phyloP scores from a whole-genome alignment of 176 grass and related monocot genomes.

The Secale cereale region DNA sequence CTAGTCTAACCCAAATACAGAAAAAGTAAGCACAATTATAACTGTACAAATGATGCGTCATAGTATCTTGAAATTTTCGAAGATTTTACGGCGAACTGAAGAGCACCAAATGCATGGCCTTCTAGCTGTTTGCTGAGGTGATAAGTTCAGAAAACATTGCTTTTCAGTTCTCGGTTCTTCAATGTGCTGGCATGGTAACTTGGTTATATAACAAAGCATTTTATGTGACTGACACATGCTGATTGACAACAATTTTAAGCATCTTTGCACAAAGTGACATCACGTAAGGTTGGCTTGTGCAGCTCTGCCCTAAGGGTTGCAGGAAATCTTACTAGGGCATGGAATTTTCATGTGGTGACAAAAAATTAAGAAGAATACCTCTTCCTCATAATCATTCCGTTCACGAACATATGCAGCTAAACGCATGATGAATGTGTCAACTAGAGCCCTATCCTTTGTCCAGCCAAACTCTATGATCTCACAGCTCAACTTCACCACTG shows the following conservation, averaged over 20 bases:
- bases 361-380: constrained; percentile 48
- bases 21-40: background rate
- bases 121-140: constrained; percentile 8
- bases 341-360: constrained; percentile 1
- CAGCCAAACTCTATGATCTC: constrained; percentile 99
- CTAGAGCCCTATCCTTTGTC: constrained; percentile 97
- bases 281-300: constrained; percentile 16
- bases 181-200: background rate
- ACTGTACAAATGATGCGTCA: background rate
- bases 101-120: background rate
- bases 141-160: background rate
- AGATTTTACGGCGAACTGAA: background rate
- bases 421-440: constrained; percentile 98
- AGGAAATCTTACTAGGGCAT: constrained; percentile 16
- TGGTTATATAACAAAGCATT: background rate
- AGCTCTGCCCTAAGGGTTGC: background rate
- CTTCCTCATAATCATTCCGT: constrained; percentile 91
- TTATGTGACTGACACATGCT: background rate
- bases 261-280: background rate
- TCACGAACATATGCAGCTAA: constrained; percentile 96
- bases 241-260: background rate
- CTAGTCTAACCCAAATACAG: background rate
- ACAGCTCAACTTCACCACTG: constrained; percentile 92
- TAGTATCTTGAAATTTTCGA: background rate
- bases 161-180: background rate